These are phyloP conservation scores for Plasmodium falciparum DNA, from an alignment of 169 alveolate genomes.

Conservation along the genomic window DNA sequence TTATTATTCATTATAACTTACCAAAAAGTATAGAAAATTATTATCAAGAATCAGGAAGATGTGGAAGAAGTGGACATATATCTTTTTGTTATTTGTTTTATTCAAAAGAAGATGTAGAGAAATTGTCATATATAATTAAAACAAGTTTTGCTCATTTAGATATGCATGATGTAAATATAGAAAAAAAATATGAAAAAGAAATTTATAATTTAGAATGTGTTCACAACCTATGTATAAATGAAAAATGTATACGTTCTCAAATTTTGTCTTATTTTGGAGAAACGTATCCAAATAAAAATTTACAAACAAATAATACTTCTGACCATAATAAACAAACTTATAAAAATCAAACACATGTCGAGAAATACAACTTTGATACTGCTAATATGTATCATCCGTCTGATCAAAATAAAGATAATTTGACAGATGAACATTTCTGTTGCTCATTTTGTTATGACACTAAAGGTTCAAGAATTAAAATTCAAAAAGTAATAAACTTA, in stretches of 20 bases:
- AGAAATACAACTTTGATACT: not conserved
- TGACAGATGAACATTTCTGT: slow-evolving; percentile 10
- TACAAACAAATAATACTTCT: not conserved
- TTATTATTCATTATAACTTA: slow-evolving; percentile 96
- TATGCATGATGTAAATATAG: slow-evolving; percentile 13
- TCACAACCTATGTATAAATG: slow-evolving; percentile 47
- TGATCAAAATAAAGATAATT: not conserved
- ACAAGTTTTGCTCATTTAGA: slow-evolving; percentile 20
- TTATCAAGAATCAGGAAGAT: slow-evolving; percentile 98
- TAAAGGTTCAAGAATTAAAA: slow-evolving; percentile 43
- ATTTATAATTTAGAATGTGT: slow-evolving; percentile 60
- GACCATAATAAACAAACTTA: not conserved
- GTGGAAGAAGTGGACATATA: slow-evolving; percentile 97
- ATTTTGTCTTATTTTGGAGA: slow-evolving; percentile 61
- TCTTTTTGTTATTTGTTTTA: slow-evolving; percentile 87
- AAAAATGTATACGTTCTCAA: slow-evolving; percentile 59
- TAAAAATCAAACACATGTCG: too few relatives aligned
- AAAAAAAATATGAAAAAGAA: slow-evolving; percentile 68
- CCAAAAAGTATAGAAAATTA: slow-evolving; percentile 96
- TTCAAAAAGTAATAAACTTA: slow-evolving; percentile 12
- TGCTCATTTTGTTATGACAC: slow-evolving; percentile 60
- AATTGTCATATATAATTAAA: slow-evolving; percentile 41
- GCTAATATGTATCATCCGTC: not conserved
- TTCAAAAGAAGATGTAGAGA: slow-evolving; percentile 82
- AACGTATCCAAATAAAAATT: not conserved